A percentile compares a stretch with the other conserved stretches of the same genome.
These are phyloP conservation scores for Penicilliopsis zonata DNA, from an alignment of 495 filamentous ascomycete genomes.

Conservation along the genomic window DNA sequence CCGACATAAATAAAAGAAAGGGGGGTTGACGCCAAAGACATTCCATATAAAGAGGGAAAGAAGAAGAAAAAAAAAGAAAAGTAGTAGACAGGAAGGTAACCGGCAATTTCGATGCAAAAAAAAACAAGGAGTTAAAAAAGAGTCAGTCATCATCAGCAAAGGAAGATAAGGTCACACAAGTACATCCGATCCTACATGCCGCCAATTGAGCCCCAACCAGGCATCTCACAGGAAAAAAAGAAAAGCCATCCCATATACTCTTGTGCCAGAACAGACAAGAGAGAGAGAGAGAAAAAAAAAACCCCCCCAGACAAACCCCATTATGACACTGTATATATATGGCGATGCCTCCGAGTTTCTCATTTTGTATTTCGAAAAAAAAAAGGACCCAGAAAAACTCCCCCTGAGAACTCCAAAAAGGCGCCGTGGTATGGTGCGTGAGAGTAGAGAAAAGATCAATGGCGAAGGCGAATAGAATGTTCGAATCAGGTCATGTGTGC, in stretches of 20 bases:
- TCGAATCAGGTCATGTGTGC: too few relatives aligned
- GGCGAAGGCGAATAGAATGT: too few relatives aligned
- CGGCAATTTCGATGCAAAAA: not conserved
- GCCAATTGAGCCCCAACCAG: not conserved
- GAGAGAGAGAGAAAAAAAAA: not conserved
- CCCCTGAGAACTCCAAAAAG: too few relatives aligned
- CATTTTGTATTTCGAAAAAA: not conserved
- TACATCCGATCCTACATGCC: constrained; percentile 1
- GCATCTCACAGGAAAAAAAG: not conserved
- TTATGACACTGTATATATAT: too few relatives aligned
- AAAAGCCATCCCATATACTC: not conserved
- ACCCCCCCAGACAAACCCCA: too few relatives aligned
- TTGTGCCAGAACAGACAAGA: not conserved
- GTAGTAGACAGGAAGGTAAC: too few relatives aligned
- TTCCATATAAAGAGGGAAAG: not conserved
- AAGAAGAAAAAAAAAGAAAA: not conserved
- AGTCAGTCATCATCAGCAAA: not conserved
- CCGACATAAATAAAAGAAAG: not conserved
- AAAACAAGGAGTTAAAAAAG: too few relatives aligned
- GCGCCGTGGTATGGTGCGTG: too few relatives aligned
- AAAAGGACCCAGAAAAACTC: not conserved
- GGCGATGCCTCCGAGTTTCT: too few relatives aligned
- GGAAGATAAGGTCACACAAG: not conserved
- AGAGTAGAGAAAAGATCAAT: too few relatives aligned
- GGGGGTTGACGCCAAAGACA: too few relatives aligned